These are phyloP conservation scores for Gossypium raimondii DNA, from an alignment of 345 rosid species.

Conservation along the genomic window DNA sequence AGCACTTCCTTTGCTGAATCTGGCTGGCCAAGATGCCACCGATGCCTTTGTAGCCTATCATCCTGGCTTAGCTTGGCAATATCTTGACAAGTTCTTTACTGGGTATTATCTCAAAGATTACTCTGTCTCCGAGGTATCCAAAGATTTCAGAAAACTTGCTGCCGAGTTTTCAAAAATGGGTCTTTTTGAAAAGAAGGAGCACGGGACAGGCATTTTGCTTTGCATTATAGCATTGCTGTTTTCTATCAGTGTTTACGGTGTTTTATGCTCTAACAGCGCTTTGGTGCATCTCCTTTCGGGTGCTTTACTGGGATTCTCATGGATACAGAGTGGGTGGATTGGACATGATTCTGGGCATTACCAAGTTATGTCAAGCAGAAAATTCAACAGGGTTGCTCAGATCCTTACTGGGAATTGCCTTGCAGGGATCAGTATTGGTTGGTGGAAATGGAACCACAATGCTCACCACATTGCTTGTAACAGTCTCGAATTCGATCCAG, in stretches of 20 bases:
- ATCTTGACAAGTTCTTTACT: constrained; percentile 46
- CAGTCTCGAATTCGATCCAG: constrained; percentile 53
- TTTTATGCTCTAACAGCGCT: constrained; percentile 27
- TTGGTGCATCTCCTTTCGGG: constrained; percentile 38
- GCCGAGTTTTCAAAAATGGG: constrained; percentile 45
- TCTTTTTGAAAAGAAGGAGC: constrained; percentile 45
- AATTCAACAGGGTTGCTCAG: constrained; percentile 42
- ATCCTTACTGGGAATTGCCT: constrained; percentile 63
- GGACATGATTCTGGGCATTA: constrained; percentile 82
- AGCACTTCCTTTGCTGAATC: constrained; percentile 32
- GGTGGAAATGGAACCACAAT: constrained; percentile 62
- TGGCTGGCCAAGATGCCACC: constrained; percentile 52
- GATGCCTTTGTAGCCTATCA: constrained; percentile 55
- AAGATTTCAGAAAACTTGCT: constrained; percentile 40
- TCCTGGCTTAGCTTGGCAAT: constrained; percentile 42
- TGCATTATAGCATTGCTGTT: constrained; percentile 28
- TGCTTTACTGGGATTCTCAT: constrained; percentile 37
- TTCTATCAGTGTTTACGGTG: constrained; percentile 31
- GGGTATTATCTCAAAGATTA: constrained; percentile 43
- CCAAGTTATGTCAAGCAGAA: constrained; percentile 30
- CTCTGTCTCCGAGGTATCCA: constrained; percentile 41
- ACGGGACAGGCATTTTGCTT: constrained; percentile 20
- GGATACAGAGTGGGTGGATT: constrained; percentile 74
- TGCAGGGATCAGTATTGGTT: constrained; percentile 59
- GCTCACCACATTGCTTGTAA: constrained; percentile 57